Evolutionary conservation across 768 basidiomycete genomes (phyloP), one percentile per base, ranked within the genome.

Genomic region (Mycena rosella): DNA sequence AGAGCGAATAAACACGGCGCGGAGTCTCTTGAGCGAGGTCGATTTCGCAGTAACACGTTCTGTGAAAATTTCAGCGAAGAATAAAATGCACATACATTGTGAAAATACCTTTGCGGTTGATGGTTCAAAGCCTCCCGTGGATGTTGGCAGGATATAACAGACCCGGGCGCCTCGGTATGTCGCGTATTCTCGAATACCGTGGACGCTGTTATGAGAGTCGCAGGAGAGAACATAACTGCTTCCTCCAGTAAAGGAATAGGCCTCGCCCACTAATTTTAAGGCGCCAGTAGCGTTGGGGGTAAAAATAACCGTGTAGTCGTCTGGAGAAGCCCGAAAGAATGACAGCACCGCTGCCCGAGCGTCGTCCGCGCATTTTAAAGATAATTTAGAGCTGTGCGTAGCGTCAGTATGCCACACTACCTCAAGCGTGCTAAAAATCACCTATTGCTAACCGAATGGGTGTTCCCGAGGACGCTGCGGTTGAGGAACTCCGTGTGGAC

Each of bases 171-270:
- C 88, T 47, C 83, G 83, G 63, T 79, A 77, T 15, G 75, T 74
- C 0, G 93, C 92, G 73, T 87, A 95, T 78, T 91, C 85, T 47
- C 94, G 85, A 65, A 95, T 91, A 11, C 93, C 93, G 71, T 95
- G 91, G 22, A 95, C 89, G 67, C 92, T 94, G 73, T 94, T 95
- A 76, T 96, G 94, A 9, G 92, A 91, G 78, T 96, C 94, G 18
- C 86, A 84, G 22, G 91, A 87, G 61, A 95, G 87, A 55, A 95
- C 85, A 73, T 89, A 90, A 51, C 77, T 78, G 56, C 89, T 86
- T n/a, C 82, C 85, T 42, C 79, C 79, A 5, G 75, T 77, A 73
- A 94, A 95, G 0, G 91, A 92, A 72, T 89, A 96, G 0, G 92
- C 83, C 77, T 96, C 94, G 36, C 93, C 94, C 44, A 95, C 86